Evolutionary conservation across 2,329 filamentous ascomycete species (phyloP), one percentile per base, ranked within the genome.

Genomic region (Fusarium brevicatenulatum): DNA sequence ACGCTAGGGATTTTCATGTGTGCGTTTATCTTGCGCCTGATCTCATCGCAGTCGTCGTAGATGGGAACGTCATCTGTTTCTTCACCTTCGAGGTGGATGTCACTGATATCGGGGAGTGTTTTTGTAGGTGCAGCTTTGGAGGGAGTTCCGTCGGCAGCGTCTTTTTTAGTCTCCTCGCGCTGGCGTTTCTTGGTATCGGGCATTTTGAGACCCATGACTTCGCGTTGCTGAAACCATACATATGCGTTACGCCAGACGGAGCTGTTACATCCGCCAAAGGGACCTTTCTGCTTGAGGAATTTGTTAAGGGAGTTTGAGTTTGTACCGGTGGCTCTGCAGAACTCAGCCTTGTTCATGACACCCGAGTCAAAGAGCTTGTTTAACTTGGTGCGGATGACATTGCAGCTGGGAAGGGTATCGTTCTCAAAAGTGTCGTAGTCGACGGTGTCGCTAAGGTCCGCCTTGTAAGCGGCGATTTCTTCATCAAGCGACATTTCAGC

Each of bases 21-120:
- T 2, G 52, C 36, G 25, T 58, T 69, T 15, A 69, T 69, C 11
- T 69, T 69, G n/a, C 58, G 65, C 2, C 58, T 40, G 16, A 69
- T 40, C 12, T 69, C 66, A 9, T 69, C 46, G 9, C 52, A 69
- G 36, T 56, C 40, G 4, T 69, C 58, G 12, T 49, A 69, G 8
- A 69, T 44, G 9, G 58, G 65, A 1, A 54, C 46, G 0, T 49
- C 34, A 1, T 69, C 58, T 23, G 16, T 50, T n/a, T 69, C 58
- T 30, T 69, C 57, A 4, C 37, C 12, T 2, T 43, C 21, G 5
- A 69, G 66, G 19, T 69, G 39, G 2, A 69, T 49, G 0, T 37
- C 18, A 7, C 39, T 39, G 11, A 64, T 56, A 10, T 64, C 58
- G 2, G 58, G 65, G 2, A 56, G 32, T 15, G n/a, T 18, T 16